Conservation (phyloP, 1,284 basidiomycete genomes). For the Ceratobasidium sp. region DNA sequence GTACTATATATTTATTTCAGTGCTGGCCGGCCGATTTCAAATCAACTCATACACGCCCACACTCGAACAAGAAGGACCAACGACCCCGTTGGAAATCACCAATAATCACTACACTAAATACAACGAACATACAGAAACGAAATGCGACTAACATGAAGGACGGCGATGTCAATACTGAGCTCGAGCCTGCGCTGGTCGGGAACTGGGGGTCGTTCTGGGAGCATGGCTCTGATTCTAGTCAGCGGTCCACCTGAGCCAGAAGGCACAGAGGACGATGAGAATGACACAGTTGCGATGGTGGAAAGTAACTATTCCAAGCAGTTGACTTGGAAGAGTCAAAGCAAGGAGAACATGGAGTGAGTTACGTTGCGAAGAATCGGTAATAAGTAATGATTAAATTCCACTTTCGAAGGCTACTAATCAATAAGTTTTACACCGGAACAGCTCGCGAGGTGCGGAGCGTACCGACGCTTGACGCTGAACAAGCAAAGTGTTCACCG, state of each 20-base stretch:
- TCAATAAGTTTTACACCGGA: slow-evolving; percentile 86
- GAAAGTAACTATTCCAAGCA: slow-evolving; percentile 88
- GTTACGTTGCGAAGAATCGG: no score
- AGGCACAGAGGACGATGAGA: slow-evolving; percentile 72
- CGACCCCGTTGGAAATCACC: no score
- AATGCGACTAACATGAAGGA: slow-evolving; percentile 25
- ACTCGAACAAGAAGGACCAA: no score
- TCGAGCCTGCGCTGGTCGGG: slow-evolving; percentile 36
- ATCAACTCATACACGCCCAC: no score
- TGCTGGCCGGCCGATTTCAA: no score
- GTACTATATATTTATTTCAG: no score
- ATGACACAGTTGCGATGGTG: slow-evolving; percentile 81
- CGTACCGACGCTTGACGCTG: slow-evolving; percentile 85
- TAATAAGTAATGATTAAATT: no score
- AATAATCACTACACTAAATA: no score
- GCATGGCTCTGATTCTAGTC: slow-evolving; percentile 17
- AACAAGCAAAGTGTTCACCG: slow-evolving; percentile 87
- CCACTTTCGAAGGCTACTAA: slow-evolving; percentile 72
- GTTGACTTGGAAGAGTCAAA: slow-evolving; percentile 82
- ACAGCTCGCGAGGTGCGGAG: slow-evolving; percentile 91
- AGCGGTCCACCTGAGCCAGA: slow-evolving; percentile 67
- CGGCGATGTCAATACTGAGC: slow-evolving; percentile 33
- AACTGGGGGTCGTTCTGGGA: slow-evolving; percentile 39
- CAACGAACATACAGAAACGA: no score
- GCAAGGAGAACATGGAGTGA: slow-evolving; percentile 76